Evolutionary conservation across 1,139 yeast genomes (phyloP).

Genomic region (Candida mesenterica): DNA sequence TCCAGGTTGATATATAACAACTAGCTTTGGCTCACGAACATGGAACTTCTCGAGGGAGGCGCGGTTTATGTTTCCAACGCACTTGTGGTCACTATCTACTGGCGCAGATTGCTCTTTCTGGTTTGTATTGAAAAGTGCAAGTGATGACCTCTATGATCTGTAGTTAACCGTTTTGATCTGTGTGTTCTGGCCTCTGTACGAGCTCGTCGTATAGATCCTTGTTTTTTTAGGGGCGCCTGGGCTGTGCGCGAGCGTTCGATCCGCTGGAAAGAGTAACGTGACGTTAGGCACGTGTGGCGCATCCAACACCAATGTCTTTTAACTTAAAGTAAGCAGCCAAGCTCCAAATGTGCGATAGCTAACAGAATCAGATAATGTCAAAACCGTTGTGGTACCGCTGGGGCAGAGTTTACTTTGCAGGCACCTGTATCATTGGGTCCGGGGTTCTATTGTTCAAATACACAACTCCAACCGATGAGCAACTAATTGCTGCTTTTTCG

Average conservation of each 20-base stretch:
- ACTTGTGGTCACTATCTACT: no score
- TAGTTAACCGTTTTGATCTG: no score
- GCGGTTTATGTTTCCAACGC: no score
- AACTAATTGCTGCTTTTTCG: constrained; percentile 67
- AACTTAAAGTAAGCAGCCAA: not conserved
- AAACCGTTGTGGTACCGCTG: constrained; percentile 56
- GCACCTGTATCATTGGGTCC: constrained; percentile 59
- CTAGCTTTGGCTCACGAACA: not conserved
- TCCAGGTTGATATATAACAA: not conserved
- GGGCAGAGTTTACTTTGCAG: constrained; percentile 56
- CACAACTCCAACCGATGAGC: constrained; percentile 82
- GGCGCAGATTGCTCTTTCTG: no score
- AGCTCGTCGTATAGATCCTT: no score
- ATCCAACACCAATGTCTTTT: not conserved
- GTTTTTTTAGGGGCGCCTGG: no score
- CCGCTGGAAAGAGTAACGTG: no score
- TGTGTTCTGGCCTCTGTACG: no score
- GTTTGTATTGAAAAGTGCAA: no score
- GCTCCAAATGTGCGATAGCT: not conserved
- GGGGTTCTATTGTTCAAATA: constrained; percentile 68
- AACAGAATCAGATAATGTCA: constrained; percentile 10
- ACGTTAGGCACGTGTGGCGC: no score
- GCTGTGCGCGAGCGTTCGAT: no score
- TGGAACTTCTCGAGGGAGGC: not conserved
- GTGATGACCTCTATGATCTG: no score